Evolutionary conservation across 75 land plant species (phyloP).

Genomic region (Pinus albicaulis): DNA sequence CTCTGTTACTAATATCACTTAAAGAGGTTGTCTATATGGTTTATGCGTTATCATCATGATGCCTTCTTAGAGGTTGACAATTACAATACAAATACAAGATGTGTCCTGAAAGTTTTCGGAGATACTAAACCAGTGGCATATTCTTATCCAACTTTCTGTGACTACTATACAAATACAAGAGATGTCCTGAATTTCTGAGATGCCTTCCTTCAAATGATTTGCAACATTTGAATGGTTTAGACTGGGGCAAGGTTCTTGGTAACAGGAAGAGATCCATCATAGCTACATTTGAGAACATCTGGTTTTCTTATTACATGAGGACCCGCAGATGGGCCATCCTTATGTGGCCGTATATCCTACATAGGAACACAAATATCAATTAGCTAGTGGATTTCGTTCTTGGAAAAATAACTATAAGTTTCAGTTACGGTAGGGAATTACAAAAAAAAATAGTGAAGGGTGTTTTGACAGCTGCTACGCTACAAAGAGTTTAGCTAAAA

Average conservation of each 20-base stretch:
- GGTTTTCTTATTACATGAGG: constrained; percentile 24
- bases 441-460: background rate
- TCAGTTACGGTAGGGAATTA: background rate
- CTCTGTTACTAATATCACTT: too few species aligned
- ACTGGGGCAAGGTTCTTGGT: constrained; percentile 28
- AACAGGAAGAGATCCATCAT: constrained; percentile 34
- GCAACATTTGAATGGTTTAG: background rate
- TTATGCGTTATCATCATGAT: too few species aligned
- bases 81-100: too few species aligned
- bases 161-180: too few species aligned
- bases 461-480: background rate
- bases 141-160: too few species aligned
- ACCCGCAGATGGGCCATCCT: constrained; percentile 26
- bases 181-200: too few species aligned
- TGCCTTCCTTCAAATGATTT: too few species aligned
- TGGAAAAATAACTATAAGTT: background rate
- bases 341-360: constrained; percentile 49
- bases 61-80: too few species aligned
- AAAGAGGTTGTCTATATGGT: too few species aligned
- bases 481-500: background rate
- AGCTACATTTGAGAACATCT: constrained; percentile 18
- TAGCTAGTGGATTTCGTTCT: background rate
- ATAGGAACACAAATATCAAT: background rate
- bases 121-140: too few species aligned
- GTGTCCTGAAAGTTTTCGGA: too few species aligned